Conservation (phyloP, 371 early-diverging fungal species). For the Saksenaea oblongispora region DNA sequence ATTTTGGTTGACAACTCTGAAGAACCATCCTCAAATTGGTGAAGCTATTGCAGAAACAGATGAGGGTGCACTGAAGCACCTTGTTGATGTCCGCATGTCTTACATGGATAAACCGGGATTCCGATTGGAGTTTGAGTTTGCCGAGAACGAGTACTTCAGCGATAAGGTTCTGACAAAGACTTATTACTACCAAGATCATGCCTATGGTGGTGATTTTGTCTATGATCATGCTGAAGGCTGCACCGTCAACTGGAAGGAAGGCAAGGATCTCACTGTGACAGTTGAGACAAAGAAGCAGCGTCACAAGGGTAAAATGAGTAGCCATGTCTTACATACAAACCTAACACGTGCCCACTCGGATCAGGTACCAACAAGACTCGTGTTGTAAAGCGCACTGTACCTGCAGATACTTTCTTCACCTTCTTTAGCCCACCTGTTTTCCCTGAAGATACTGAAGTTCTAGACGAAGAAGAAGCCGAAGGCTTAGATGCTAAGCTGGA, state of each 20-base stretch:
- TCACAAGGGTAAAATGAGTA: conserved; percentile 71
- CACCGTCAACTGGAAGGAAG: conserved; percentile 93
- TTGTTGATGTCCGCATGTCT: conserved; percentile 82
- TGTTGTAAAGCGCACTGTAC: conserved; percentile 93
- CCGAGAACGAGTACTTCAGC: conserved; percentile 85
- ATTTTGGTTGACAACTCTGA: conserved; percentile 94
- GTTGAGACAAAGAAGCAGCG: conserved; percentile 97
- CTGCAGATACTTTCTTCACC: conserved; percentile 92
- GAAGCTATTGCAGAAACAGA: conserved; percentile 90
- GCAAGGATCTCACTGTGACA: conserved; percentile 88
- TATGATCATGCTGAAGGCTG: conserved; percentile 92
- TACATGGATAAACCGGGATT: conserved; percentile 90
- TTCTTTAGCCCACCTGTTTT: conserved; percentile 88
- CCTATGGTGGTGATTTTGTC: conserved; percentile 75
- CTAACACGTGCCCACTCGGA: neutral
- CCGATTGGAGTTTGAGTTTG: conserved; percentile 90
- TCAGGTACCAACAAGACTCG: conserved; percentile 93
- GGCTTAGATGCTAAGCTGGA: conserved; percentile 80
- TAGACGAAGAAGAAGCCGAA: conserved; percentile 78
- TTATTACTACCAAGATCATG: conserved; percentile 82
- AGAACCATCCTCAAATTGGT: conserved; percentile 77
- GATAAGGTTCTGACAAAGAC: conserved; percentile 88
- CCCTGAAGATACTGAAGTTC: conserved; percentile 75
- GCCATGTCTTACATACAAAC: conserved; percentile 1
- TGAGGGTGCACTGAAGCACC: conserved; percentile 78